These are phyloP conservation scores for Dendrobium huoshanense DNA, from an alignment of 106 monocot species.

Conservation along the genomic window DNA sequence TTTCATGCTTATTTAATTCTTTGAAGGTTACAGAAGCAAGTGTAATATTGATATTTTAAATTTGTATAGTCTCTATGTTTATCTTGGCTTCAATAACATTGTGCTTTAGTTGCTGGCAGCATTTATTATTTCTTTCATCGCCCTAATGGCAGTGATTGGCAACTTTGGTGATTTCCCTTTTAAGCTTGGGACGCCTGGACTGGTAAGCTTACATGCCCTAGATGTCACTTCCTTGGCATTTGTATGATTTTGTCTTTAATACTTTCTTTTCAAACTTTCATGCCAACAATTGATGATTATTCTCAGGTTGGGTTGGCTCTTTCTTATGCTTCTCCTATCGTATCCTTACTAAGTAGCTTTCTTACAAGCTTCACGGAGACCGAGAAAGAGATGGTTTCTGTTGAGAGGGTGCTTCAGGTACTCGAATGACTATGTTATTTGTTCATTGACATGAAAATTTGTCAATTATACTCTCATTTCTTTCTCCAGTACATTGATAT, in stretches of 20 bases:
- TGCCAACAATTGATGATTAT: conserved; percentile 3
- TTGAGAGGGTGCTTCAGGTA: conserved; percentile 95
- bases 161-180: conserved; percentile 37
- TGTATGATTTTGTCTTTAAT: background rate
- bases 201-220: conserved; percentile 36
- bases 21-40: background rate
- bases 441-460: background rate
- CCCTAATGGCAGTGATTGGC: conserved; percentile 70
- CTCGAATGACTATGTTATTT: background rate
- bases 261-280: background rate
- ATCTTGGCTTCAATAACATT: conserved; percentile 3
- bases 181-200: conserved; percentile 84
- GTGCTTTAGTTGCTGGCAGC: conserved; percentile 81
- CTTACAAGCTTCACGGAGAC: conserved; percentile 93
- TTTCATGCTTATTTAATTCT: background rate
- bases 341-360: conserved; percentile 79
- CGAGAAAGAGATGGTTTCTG: conserved; percentile 97
- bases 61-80: background rate
- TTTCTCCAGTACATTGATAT: conserved; percentile 73
- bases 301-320: conserved; percentile 80
- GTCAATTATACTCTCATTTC: background rate
- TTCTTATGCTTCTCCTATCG: conserved; percentile 82
- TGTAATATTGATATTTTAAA: background rate
- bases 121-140: conserved; percentile 67
- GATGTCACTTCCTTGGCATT: background rate